Base-by-base conservation (phyloP, 2,329 filamentous ascomycete species). In the Fusarium succisae region DNA sequence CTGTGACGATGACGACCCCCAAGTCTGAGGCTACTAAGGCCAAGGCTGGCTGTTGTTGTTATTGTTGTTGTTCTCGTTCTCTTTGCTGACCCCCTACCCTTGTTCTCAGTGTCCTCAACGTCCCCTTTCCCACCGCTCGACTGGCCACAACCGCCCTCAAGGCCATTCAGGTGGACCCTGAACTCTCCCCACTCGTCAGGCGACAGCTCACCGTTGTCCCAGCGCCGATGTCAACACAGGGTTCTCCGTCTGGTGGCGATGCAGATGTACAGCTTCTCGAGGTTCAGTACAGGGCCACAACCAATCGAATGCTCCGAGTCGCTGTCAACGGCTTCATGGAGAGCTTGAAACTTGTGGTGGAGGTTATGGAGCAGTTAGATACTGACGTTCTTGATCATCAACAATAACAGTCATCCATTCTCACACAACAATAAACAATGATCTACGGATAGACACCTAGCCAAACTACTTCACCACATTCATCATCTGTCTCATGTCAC, bases 281-380 rank as follows among this genome's bases (percentile, higher is more conserved):
- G 69, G 92, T 94, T 15, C 89, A 92, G 69, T 98, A 98, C 84
- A 89, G 88, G 62, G 96, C 96, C 3, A 94, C 94, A 0, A 98
- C 96, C 26, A 98, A 98, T 81, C 92, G 96, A 76, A 98, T 98
- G 96, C 88, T 99, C 66, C 92, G 96, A 50, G 96, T 99, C 6
- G 94, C 96, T 7, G 95, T 98, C 64, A 98, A 98, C 84, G 94
- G 95, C 15, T 98, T 98, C 83, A 95, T 98, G 87, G 96, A 98
- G 79, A 97, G 93, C 76, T 82, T 98, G 63, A 90, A 91, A 59
- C 90, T 98, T 10, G 92, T 98, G 3, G 82, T 98, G 47, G 93
- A 95, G 62, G 93, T 97, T 22, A 98, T 98, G 93, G 91, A 94
- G 82, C 93, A 97, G 81, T 83, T 98, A 77, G 96, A 98, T 82